Evolutionary conservation across 768 basidiomycete genomes (phyloP), one percentile per base, ranked within the genome.

Genomic region (Hericium rajendrae): DNA sequence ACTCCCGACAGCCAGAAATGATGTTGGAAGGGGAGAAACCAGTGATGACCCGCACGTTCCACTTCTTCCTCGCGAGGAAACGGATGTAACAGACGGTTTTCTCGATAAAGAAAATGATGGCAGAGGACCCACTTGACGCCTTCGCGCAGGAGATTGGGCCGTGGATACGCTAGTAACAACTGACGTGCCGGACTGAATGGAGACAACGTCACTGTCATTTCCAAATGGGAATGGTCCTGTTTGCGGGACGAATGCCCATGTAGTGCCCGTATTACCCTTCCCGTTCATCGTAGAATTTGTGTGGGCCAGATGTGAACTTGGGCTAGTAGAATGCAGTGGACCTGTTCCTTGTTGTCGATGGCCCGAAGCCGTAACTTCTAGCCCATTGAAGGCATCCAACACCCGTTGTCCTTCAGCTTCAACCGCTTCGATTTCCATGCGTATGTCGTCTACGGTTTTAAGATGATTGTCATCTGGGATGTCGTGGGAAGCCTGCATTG

Each of bases 301-400:
- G 32, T 32, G 32, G 32, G 32, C 32, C 9, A 32, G 32, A 32
- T 32, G 32, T 32, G 32, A 32, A 32, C 32, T 32, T 32, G 32
- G 62, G 13, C 61, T 57, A 22, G 66, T 32, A 32, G 6, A 32
- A 32, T 32, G 32, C 32, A 6, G 6, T 32, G 61, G 37, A 65
- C 62, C 20, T 59, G 46, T 50, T 67, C 72, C 1, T 71, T 73
- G 38, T 69, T 74, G 71, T 32, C 75, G 67, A 13, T 76, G 76
- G 10, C 83, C 82, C 51, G 89, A 70, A 20, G 84, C 80, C 38
- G 78, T 85, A 57, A 91, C 73, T 68, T 91, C 88, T 40, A 91
- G 73, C 9, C 88, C 86, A 62, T 81, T 87, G 68, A 91, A 91
- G 3, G 88, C 87, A 65, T 91, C 88, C 70, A 89, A 77, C 49